Evolutionary conservation across 2,329 filamentous ascomycete genomes (phyloP), one percentile per base, ranked within the genome.

Genomic region (Sclerotinia sclerotiorum): DNA sequence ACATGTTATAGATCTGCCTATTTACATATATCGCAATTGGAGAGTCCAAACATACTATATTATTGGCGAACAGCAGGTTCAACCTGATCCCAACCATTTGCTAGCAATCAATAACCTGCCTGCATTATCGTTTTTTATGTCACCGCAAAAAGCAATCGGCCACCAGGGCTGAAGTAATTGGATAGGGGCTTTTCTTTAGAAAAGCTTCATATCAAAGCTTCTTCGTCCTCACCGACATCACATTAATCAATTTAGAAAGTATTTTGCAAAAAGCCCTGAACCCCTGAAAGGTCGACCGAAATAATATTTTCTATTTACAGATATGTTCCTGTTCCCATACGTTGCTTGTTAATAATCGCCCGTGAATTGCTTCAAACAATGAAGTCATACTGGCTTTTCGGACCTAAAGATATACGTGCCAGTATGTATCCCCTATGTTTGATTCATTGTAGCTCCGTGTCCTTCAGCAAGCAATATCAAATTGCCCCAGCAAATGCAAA

Each of bases 351-450:
- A n/a, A 46, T 48, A 51, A 51, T 46, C 46, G 51, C 58, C 46
- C 19, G 29, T 21, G 8, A 17, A 51, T 32, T 61, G 7, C 58
- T 61, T 49, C 44, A 27, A 52, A 64, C 21, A 29, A 44, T 35
- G 7, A 44, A 44, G 49, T n/a, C 32, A 42, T 32, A 44, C 61
- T 11, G 42, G 61, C 48, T 32, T 42, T 29, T 29, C 24, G 49
- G 24, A n/a, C 62, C 49, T 65, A 65, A 65, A 65, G 52, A 65
- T 44, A 65, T 65, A 65, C 44, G 42, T 56, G 62, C 62, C 35
- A 65, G 13, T 55, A 65, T 44, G 49, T n/a, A 27, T 44, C 24
- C 27, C 51, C 35, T 56, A n/a, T 42, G 19, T 56, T 49, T n/a
- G 15, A 5, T 56, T 35, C 35, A 15, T 56, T 44, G 17, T 56